Evolutionary conservation across 352 stramenopile genomes (phyloP).

Genomic region (Globisporangium spinosum): DNA sequence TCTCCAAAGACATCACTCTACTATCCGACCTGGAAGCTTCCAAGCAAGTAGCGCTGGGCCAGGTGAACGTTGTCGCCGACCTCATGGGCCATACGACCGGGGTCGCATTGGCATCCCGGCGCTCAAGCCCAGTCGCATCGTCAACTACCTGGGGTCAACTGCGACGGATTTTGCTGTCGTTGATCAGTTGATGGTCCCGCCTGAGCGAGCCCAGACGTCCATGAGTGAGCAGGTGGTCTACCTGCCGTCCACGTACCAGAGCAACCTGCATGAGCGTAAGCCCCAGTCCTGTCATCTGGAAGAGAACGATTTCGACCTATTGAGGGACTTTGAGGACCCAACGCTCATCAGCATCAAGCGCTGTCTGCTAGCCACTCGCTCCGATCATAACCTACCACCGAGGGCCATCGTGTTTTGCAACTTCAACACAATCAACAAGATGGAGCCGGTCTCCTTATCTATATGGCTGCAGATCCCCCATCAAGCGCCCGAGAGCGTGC

Average conservation of each 20-base stretch:
- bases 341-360: not conserved
- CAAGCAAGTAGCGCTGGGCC: constrained; percentile 44
- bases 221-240: constrained; percentile 89
- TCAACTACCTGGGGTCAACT: constrained; percentile 89
- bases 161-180: constrained; percentile 81
- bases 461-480: constrained; percentile 89
- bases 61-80: constrained; percentile 86
- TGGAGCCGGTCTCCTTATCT: constrained; percentile 85
- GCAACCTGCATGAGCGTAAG: constrained; percentile 72
- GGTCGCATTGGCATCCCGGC: constrained; percentile 54
- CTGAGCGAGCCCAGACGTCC: constrained; percentile 32
- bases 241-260: constrained; percentile 88
- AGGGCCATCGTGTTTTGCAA: constrained; percentile 79
- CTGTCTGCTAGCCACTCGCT: constrained; percentile 24
- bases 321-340: not conserved
- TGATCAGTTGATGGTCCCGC: constrained; percentile 61
- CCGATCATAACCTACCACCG: constrained; percentile 25
- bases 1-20: constrained; percentile 62
- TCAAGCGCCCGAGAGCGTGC: constrained; percentile 72
- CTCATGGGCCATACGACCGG: constrained; percentile 91
- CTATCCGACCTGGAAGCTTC: constrained; percentile 54
- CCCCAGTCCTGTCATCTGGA: constrained; percentile 9
- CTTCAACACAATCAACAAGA: constrained; percentile 94
- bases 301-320: not conserved
- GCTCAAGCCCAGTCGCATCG: constrained; percentile 53